Conservation (phyloP, 495 filamentous ascomycete genomes). For the Extremus antarcticus region DNA sequence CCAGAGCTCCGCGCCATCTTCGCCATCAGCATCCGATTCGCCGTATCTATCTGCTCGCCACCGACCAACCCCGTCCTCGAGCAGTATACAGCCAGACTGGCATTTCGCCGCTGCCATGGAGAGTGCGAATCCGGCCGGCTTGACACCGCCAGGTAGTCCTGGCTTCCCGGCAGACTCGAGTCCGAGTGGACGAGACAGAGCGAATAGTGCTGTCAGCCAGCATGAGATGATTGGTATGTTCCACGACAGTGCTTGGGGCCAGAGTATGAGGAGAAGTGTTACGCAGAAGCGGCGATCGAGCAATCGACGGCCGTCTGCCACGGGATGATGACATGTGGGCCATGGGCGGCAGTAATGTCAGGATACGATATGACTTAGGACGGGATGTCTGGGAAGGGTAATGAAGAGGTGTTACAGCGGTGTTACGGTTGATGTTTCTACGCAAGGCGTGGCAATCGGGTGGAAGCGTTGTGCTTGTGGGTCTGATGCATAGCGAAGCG, state of each 20-base stretch:
- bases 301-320: neutral
- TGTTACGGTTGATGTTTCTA: neutral
- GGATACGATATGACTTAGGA: neutral
- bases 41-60: conserved; percentile 13
- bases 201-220: conserved; percentile 61
- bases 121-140: conserved; percentile 11
- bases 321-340: neutral
- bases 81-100: conserved; percentile 26
- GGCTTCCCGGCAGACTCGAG: conserved; percentile 15
- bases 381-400: neutral
- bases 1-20: conserved; percentile 23
- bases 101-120: conserved; percentile 28
- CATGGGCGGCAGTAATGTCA: neutral
- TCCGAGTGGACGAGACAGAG: conserved; percentile 35
- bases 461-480: too few species aligned
- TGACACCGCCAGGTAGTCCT: conserved; percentile 27
- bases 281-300: conserved; percentile 52
- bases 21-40: conserved; percentile 15
- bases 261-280: conserved; percentile 81
- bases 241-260: conserved; percentile 80
- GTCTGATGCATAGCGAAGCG: too few species aligned
- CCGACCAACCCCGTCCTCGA: conserved; percentile 17
- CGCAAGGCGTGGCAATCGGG: neutral
- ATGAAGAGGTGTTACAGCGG: neutral
- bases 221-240: conserved; percentile 71